Percentiles rank a stretch among this genome's conserved stretches.
Evolutionary conservation across 345 rosid genomes (phyloP).

Genomic region (Carallia pectinifolia): DNA sequence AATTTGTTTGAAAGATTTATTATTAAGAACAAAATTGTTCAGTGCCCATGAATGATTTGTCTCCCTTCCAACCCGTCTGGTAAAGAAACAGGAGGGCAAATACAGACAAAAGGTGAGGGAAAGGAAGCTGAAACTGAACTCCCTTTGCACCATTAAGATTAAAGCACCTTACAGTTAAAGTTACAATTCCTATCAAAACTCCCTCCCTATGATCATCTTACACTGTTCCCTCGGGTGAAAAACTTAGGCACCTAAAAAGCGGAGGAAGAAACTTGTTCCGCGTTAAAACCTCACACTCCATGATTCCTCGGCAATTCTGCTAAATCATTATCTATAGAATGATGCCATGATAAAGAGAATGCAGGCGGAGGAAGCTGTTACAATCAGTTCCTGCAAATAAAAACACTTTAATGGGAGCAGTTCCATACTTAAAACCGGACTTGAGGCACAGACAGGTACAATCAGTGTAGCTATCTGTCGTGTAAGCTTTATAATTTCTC

Average conservation of each 20-base stretch:
- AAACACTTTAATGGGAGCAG: not conserved
- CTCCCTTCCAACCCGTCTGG: no score
- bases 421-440: not conserved
- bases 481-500: not conserved
- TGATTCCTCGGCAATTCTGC: not conserved
- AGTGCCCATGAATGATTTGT: no score
- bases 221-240: not conserved
- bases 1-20: no score
- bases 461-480: not conserved
- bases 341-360: conserved; percentile 27
- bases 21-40: no score
- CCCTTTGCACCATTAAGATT: not conserved
- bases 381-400: conserved; percentile 27
- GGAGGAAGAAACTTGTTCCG: not conserved
- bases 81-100: no score
- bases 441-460: not conserved
- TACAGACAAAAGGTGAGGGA: no score
- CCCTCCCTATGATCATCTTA: not conserved
- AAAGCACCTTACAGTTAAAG: no score
- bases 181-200: no score
- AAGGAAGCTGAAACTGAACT: no score
- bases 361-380: conserved; percentile 21
- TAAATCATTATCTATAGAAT: conserved; percentile 15
- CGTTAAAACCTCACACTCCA: not conserved
- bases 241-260: not conserved